Conservation (phyloP, 169 alveolate genomes). For the Plasmodium coatneyi region DNA sequence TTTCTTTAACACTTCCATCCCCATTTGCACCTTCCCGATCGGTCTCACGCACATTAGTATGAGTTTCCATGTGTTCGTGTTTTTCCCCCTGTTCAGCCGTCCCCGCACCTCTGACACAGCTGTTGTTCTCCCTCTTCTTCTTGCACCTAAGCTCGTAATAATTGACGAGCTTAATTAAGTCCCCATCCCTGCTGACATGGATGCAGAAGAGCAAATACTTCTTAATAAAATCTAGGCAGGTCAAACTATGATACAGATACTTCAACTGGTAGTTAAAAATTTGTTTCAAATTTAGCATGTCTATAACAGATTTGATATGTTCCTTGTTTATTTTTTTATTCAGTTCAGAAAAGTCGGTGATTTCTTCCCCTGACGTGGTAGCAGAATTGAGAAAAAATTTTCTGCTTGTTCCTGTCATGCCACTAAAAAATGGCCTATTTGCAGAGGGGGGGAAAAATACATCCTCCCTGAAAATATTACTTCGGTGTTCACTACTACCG, state of each 20-base stretch:
- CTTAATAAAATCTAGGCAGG: slow-evolving; percentile 31
- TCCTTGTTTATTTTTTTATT: slow-evolving; percentile 40
- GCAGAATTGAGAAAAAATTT: neutral
- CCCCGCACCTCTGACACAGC: neutral
- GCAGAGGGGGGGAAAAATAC: neutral
- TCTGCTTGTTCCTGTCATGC: neutral
- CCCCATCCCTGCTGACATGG: slow-evolving; percentile 27
- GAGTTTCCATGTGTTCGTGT: neutral
- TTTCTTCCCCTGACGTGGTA: neutral
- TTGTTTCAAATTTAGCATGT: slow-evolving; percentile 14
- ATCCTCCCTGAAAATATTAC: slow-evolving; percentile 1
- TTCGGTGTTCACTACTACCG: neutral
- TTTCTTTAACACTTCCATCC: neutral
- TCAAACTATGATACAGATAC: slow-evolving; percentile 31
- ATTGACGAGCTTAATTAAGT: slow-evolving; percentile 17
- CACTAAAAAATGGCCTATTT: neutral
- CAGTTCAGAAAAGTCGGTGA: slow-evolving; percentile 32
- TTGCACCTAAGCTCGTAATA: slow-evolving; percentile 4
- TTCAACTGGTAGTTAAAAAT: slow-evolving; percentile 41
- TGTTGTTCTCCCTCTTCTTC: neutral
- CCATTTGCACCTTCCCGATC: neutral
- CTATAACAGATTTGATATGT: slow-evolving; percentile 21
- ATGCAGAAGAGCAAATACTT: slow-evolving; percentile 40
- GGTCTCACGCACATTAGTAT: neutral
- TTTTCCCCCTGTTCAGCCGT: neutral